Evolutionary conservation across 169 alveolate species (phyloP), one percentile per base, ranked within the genome.

Genomic region (Plasmodium malariae): DNA sequence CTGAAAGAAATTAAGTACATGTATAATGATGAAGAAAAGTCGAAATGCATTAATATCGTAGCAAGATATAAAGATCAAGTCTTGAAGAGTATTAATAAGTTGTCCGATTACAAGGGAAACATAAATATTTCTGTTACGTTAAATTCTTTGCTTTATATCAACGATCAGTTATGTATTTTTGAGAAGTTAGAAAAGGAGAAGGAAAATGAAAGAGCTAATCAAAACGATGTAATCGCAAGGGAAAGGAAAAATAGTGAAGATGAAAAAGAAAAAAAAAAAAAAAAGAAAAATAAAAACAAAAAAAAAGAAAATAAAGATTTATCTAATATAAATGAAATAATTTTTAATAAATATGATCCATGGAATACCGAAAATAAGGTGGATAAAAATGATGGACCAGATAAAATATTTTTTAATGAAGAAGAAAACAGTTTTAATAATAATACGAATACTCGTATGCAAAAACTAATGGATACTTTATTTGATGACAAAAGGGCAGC

Each of bases 301-400:
- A 80, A 80, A 43, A 80, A 80, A 45, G 68, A 86, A 34, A 86
- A 17, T 26, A n/a, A 21, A 11, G 14, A 36, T 24, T 21, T 12
- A 43, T 19, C 54, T 2, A 69, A 86, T 86, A 57, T 86, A 4
- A 69, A 71, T 54, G 87, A 86, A 34, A 86, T 86, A 7, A 86
- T 86, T 48, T 86, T 86, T 86, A 86, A 71, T 59, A 86, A 68
- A 51, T 86, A 43, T 63, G 92, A 86, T 65, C 92, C 92, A 48
- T 86, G 92, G 92, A 86, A 86, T 37, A 71, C 73, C 1, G 91
- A 83, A 83, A 37, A 76, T 12, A 67, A 17, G 43, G 21, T 11
- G 34, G 63, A 21, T 28, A 83, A 59, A 32, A 49, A 48, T 62
- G 40, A 78, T 17, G 65, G 7, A 26, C 3, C 26, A 21, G 30